Evolutionary conservation across 495 filamentous ascomycete genomes (phyloP), one percentile per base, ranked within the genome.

Genomic region (Parathielavia hyrcaniae): DNA sequence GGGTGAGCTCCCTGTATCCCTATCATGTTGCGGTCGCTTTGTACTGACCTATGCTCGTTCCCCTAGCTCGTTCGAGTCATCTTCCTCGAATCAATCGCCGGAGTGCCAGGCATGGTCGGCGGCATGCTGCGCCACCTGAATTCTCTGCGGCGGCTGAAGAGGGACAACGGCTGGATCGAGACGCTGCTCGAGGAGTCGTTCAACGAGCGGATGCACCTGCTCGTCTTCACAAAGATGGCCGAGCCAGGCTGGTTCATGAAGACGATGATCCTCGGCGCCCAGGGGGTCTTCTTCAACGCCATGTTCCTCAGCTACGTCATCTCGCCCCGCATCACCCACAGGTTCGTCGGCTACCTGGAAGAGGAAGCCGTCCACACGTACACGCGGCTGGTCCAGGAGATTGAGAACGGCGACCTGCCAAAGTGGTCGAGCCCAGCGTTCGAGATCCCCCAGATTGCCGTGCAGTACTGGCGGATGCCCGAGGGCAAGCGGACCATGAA

Each of bases 151-250:
- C 78, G 84, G 8, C 83, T 98, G 76, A 90, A 89, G 75, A 74
- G 93, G 35, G 93, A 98, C 69, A 96, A 97, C 62, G 93, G 95
- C 68, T 97, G 93, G 92, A 97, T 99, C 61, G 92, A 97, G 69
- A 97, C 89, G 0, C 79, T 97, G 0, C 80, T 97, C 4, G 93
- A 97, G 70, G 93, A 98, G 72, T 85, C 84, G 48, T 96, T 87
- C 76, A 98, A 98, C 65, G 93, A 98, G 69, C 82, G 92, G 1
- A 97, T 97, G 89, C 92, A 97, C 62, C 83, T 98, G 1, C 76
- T 97, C 41, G 96, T 89, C 0, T 97, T 97, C 75, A 81, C 97
- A 65, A 91, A 95, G 72, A 84, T 97, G 76, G 87, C 86, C 53
- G 84, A 96, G 64, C 92, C 91, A 0, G 92, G 90, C 75, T 60